Evolutionary conservation across 2,329 filamentous ascomycete genomes (phyloP).

Genomic region (Pseudogymnoascus sp.): DNA sequence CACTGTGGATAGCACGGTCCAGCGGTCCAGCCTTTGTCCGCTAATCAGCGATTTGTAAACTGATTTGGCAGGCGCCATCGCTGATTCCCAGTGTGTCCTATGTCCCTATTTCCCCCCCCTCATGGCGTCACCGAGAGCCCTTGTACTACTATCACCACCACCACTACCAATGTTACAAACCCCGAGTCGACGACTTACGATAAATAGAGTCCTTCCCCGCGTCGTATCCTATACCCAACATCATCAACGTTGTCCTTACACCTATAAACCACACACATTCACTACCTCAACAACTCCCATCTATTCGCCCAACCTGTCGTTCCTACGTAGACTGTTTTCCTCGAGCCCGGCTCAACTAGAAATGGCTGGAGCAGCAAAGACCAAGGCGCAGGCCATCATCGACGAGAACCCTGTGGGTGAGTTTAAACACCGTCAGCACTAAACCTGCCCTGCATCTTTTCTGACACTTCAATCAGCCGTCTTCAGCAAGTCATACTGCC

Average conservation of each 20-base stretch:
- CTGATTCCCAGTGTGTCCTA: background rate
- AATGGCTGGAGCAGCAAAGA: conserved; percentile 74
- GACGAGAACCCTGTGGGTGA: conserved; percentile 77
- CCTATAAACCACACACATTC: background rate
- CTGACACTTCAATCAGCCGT: conserved; percentile 50
- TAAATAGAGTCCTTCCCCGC: conserved; percentile 7
- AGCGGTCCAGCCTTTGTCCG: background rate
- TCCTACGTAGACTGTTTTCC: conserved; percentile 65
- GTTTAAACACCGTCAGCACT: conserved; percentile 26
- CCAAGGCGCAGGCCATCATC: conserved; percentile 79
- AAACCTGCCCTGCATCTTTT: background rate
- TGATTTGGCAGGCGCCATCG: background rate
- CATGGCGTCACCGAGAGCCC: conserved; percentile 3
- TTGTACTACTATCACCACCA: background rate
- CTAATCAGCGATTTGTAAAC: conserved; percentile 5
- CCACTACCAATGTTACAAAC: conserved; percentile 1
- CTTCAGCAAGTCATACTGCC: conserved; percentile 96
- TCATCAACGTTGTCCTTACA: background rate
- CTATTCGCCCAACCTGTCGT: conserved; percentile 43
- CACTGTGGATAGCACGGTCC: background rate
- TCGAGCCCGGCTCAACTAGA: conserved; percentile 46
- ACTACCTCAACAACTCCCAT: background rate
- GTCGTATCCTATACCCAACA: background rate
- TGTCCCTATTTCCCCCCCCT: background rate
- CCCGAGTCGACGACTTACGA: conserved; percentile 4